These are phyloP conservation scores for Leptoxyphium fumago DNA, from an alignment of 2,329 filamentous ascomycete genomes.

Conservation along the genomic window DNA sequence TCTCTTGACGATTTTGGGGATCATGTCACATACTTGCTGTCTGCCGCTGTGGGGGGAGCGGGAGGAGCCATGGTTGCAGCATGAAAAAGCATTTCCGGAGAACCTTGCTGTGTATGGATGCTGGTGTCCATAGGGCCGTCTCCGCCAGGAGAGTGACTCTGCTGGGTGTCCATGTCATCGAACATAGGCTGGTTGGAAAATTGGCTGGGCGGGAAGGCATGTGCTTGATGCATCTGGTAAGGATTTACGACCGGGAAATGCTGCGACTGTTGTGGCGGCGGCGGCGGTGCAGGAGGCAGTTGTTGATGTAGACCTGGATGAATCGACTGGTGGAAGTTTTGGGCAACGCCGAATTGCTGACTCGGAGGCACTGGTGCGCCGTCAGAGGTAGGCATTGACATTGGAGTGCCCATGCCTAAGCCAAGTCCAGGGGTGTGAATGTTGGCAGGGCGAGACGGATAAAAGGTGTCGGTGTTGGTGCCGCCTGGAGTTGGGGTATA, in stretches of 20 bases:
- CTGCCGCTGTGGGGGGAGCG: constrained; percentile 21
- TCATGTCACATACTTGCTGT: neutral
- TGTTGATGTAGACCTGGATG: constrained; percentile 42
- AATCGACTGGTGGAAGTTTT: constrained; percentile 47
- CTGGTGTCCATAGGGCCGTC: constrained; percentile 19
- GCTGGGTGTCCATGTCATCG: constrained; percentile 55
- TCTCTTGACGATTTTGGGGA: neutral
- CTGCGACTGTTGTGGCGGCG: neutral
- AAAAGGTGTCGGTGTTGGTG: constrained; percentile 63
- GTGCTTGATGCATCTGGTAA: constrained; percentile 43
- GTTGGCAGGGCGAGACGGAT: constrained; percentile 72
- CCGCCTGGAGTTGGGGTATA: constrained; percentile 80
- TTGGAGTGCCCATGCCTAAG: constrained; percentile 61
- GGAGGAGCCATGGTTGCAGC: constrained; percentile 25
- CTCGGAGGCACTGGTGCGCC: constrained; percentile 44
- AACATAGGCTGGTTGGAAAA: constrained; percentile 74
- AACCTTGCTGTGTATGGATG: constrained; percentile 44
- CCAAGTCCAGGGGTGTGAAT: constrained; percentile 68
- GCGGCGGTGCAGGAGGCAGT: too few species aligned
- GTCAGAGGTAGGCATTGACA: constrained; percentile 65
- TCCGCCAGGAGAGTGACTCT: constrained; percentile 50
- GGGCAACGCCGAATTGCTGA: constrained; percentile 44
- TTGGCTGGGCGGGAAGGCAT: constrained; percentile 58
- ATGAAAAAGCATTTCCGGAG: constrained; percentile 45
- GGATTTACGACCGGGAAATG: constrained; percentile 52